Evolutionary conservation across 208 protist species (phyloP).

Genomic region (Acanthamoeba castellanii): DNA sequence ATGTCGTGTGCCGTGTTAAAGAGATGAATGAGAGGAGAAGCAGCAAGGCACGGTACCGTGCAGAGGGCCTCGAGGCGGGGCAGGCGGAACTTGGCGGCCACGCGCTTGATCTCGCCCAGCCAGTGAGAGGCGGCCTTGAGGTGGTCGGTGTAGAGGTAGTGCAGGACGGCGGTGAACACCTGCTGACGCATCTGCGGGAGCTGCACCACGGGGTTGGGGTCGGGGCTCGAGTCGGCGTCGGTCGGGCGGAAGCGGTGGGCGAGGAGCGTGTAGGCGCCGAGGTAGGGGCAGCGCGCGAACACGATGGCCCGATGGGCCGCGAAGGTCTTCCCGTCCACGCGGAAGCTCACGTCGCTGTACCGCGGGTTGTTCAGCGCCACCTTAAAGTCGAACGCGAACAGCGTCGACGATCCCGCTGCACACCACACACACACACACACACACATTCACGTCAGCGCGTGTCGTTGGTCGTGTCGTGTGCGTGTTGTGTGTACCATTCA

Average conservation of each 20-base stretch:
- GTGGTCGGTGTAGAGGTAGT: conserved; percentile 76
- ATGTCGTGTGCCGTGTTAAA: neutral
- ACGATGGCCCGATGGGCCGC: conserved; percentile 40
- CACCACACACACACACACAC: neutral
- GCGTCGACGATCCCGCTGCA: conserved; percentile 51
- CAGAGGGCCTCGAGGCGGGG: conserved; percentile 34
- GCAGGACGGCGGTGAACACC: conserved; percentile 56
- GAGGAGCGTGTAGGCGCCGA: neutral
- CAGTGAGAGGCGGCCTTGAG: conserved; percentile 48
- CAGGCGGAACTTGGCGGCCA: conserved; percentile 10
- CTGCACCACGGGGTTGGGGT: neutral
- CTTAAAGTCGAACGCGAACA: conserved; percentile 71
- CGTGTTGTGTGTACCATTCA: neutral
- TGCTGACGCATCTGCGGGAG: conserved; percentile 52
- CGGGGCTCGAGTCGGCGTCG: neutral
- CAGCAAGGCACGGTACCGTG: neutral
- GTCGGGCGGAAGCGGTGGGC: conserved; percentile 41
- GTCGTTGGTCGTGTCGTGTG: neutral
- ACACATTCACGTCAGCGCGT: neutral
- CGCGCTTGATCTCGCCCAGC: conserved; percentile 36
- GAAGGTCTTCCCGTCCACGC: conserved; percentile 26
- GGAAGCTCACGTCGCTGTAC: conserved; percentile 22
- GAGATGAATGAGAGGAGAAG: neutral
- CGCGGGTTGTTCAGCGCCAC: conserved; percentile 21
- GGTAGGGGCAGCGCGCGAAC: conserved; percentile 38